Evolutionary conservation across 768 basidiomycete genomes (phyloP).

Genomic region (Podaxis sp.): DNA sequence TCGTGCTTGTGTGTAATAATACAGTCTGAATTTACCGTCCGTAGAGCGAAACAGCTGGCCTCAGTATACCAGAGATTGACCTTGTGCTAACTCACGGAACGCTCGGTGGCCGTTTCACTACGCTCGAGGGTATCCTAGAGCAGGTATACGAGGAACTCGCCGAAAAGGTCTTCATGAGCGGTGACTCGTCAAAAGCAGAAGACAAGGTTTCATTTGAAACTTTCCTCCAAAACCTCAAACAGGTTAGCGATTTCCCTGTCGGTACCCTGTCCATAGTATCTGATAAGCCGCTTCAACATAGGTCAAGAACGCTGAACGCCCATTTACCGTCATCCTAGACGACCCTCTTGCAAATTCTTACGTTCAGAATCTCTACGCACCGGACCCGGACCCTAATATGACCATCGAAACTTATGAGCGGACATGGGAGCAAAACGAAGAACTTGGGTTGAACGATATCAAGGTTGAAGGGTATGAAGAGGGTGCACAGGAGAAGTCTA

Average conservation of each 20-base stretch:
- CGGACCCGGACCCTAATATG: constrained; percentile 97
- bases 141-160: constrained; percentile 96
- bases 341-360: constrained; percentile 96
- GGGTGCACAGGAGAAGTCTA: constrained; percentile 21
- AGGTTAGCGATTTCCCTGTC: constrained; percentile 41
- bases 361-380: constrained; percentile 95
- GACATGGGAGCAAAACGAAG: constrained; percentile 90
- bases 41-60: constrained; percentile 90
- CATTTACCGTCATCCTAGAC: constrained; percentile 92
- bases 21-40: background rate
- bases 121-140: constrained; percentile 90
- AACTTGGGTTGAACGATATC: constrained; percentile 89
- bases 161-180: constrained; percentile 77
- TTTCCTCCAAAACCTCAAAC: constrained; percentile 78
- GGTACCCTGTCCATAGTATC: background rate
- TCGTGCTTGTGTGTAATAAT: background rate
- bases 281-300: constrained; percentile 25
- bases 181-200: constrained; percentile 56
- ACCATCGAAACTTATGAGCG: constrained; percentile 79
- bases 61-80: constrained; percentile 93
- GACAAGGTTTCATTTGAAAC: constrained; percentile 63
- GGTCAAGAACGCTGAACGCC: constrained; percentile 75
- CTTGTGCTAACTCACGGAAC: constrained; percentile 90
- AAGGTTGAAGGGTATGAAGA: constrained; percentile 74
- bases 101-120: constrained; percentile 96